Evolutionary conservation across 1,284 basidiomycete species (phyloP).

Genomic region (Xerocomus cyaneibrunnescens): DNA sequence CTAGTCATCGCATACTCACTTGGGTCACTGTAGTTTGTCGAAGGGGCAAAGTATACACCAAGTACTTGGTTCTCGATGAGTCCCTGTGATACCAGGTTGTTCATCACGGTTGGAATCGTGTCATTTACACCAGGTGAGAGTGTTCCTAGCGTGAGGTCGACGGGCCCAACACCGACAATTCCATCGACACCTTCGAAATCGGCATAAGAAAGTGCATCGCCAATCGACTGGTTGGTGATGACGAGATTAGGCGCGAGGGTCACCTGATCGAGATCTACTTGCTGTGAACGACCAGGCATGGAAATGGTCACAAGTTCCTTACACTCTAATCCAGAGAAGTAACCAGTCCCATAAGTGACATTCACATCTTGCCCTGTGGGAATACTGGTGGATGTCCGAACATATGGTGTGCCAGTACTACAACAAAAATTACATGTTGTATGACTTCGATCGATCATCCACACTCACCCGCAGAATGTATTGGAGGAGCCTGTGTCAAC

Average conservation of each 20-base stretch:
- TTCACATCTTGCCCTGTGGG: constrained; percentile 25
- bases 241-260: neutral
- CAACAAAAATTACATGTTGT: neutral
- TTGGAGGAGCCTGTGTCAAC: constrained; percentile 38
- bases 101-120: constrained; percentile 27
- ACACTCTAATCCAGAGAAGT: constrained; percentile 29
- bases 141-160: constrained; percentile 18
- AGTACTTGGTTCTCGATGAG: constrained; percentile 15
- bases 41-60: constrained; percentile 27
- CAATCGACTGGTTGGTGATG: constrained; percentile 24
- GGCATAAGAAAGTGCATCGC: constrained; percentile 17
- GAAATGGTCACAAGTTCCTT: neutral
- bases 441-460: neutral
- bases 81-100: constrained; percentile 25
- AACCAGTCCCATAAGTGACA: constrained; percentile 25
- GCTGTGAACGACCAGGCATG: neutral
- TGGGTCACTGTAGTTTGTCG: constrained; percentile 15
- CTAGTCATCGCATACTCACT: constrained; percentile 12
- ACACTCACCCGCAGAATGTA: constrained; percentile 32
- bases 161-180: constrained; percentile 30
- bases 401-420: constrained; percentile 21
- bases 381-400: constrained; percentile 24
- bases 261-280: constrained; percentile 24
- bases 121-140: constrained; percentile 4
- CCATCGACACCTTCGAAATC: constrained; percentile 22